Base-by-base conservation (phyloP, 2,329 filamentous ascomycete genomes). In the Fusarium graminum region DNA sequence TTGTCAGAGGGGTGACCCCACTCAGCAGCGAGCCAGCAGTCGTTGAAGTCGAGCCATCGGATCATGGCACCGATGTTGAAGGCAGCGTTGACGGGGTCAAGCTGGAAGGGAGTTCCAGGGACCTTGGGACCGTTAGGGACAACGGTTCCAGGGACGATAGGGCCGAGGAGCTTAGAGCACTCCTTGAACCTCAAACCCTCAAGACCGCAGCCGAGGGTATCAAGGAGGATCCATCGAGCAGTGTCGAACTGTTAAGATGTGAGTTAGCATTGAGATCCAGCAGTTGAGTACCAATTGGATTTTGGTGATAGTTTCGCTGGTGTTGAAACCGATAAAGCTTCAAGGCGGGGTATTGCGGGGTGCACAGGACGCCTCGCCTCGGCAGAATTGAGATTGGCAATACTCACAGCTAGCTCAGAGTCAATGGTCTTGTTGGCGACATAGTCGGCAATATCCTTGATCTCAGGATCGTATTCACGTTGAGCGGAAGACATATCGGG, bases 11-110 rank as follows among this genome's bases (percentile, higher is more conserved):
- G 95, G 81, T 99, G 95, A 59, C 95, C 95, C 95, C 95, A 99
- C 83, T 99, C 95, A 56, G 95, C 95, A 42, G 94, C 95, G 68
- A 98, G 86, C 95, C 94, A 99, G 88, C 95, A 98, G 87, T 99
- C 95, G 80, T 99, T 99, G 88, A 98, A 99, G 84, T 99, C 95
- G 75, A 99, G 88, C 95, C 95, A 99, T 77, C 95, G 88, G 83
- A 99, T 97, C 90, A 97, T 97, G 75, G 95, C 92, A 74, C 95
- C 95, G 74, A 99, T 98, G 86, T 98, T 98, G 88, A 99, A 98
- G 68, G 95, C 95, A 66, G 91, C 95, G 74, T 94, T 94, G 77
- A 98, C 89, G 38, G 95, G 95, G 79, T 98, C 95, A 72, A 99
- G 89, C 81, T 96, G 90, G 83, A 94, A 98, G 71, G 91, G 88